These are phyloP conservation scores for Suaeda aralocaspica DNA, from an alignment of 148 eudicot genomes.

Conservation along the genomic window DNA sequence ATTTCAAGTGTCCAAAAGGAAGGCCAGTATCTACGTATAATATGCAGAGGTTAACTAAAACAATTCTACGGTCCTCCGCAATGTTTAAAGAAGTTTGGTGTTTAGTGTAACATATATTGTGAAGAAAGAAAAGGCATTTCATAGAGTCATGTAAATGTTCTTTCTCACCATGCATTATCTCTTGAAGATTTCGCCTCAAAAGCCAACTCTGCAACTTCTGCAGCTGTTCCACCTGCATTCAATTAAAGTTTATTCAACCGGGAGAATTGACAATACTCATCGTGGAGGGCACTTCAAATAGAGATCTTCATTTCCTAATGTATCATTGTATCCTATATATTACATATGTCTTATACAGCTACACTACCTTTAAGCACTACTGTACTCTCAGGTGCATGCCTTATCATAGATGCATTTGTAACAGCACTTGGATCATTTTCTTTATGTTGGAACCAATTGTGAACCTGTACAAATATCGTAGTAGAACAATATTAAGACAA, in stretches of 20 bases:
- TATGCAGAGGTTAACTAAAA: neutral
- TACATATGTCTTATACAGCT: slow-evolving; percentile 5
- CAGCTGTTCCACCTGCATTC: slow-evolving; percentile 53
- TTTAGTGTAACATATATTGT: neutral
- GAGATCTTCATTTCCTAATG: neutral
- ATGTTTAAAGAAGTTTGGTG: neutral
- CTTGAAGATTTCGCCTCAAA: slow-evolving; percentile 81
- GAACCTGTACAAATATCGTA: slow-evolving; percentile 42
- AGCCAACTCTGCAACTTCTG: slow-evolving; percentile 53
- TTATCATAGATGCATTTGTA: slow-evolving; percentile 17
- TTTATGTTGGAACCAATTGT: slow-evolving; percentile 66
- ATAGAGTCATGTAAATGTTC: slow-evolving; percentile 20
- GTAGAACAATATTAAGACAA: slow-evolving; percentile 2
- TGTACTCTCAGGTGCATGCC: slow-evolving; percentile 25
- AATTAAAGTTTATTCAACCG: neutral
- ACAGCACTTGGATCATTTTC: slow-evolving; percentile 28
- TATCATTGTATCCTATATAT: slow-evolving; percentile 7
- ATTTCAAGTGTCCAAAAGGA: neutral
- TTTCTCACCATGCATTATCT: slow-evolving; percentile 84
- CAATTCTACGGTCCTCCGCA: neutral
- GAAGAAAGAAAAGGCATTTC: neutral
- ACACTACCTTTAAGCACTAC: slow-evolving; percentile 38
- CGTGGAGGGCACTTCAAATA: neutral
- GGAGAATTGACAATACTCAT: neutral
- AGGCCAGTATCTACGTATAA: neutral